These are phyloP conservation scores for Plantago major DNA, from an alignment of 257 asterid genomes.

Conservation along the genomic window DNA sequence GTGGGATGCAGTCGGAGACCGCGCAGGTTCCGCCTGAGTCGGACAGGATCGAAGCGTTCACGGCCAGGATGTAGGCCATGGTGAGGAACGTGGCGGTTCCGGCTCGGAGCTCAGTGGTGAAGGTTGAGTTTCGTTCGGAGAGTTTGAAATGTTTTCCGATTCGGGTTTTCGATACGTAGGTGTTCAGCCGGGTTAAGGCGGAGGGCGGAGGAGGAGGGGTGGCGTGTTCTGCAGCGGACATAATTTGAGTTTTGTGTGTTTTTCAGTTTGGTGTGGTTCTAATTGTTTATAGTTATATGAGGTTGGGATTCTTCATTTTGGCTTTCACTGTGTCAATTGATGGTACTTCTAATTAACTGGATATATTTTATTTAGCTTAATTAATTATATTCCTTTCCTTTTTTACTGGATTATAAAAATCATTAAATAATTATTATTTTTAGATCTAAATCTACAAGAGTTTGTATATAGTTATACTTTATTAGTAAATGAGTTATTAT, in stretches of 20 bases:
- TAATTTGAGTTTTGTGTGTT: conserved; percentile 14
- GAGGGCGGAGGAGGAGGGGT: conserved; percentile 32
- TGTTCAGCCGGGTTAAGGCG: conserved; percentile 45
- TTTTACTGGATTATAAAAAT: too few relatives aligned
- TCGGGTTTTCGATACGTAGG: conserved; percentile 43
- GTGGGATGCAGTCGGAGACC: conserved; percentile 73
- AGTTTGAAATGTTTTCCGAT: conserved; percentile 70
- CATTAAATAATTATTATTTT: too few relatives aligned
- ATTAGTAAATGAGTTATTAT: too few relatives aligned
- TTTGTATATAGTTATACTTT: too few relatives aligned
- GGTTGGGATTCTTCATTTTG: conserved; percentile 20
- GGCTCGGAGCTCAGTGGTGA: conserved; percentile 97
- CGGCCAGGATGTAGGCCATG: conserved; percentile 98
- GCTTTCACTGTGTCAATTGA: not conserved
- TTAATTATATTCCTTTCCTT: too few relatives aligned
- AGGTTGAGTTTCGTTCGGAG: conserved; percentile 65
- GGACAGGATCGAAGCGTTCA: conserved; percentile 81
- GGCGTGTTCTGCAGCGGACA: conserved; percentile 33
- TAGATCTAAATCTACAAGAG: too few relatives aligned
- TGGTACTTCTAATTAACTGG: not conserved
- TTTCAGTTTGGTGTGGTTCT: conserved; percentile 9
- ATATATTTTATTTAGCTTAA: not conserved
- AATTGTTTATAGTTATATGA: conserved; percentile 20
- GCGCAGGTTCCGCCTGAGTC: conserved; percentile 97
- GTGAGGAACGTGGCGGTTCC: conserved; percentile 97